These are phyloP conservation scores for Phytophthora tentaculata DNA, from an alignment of 352 stramenopile species.

Conservation along the genomic window DNA sequence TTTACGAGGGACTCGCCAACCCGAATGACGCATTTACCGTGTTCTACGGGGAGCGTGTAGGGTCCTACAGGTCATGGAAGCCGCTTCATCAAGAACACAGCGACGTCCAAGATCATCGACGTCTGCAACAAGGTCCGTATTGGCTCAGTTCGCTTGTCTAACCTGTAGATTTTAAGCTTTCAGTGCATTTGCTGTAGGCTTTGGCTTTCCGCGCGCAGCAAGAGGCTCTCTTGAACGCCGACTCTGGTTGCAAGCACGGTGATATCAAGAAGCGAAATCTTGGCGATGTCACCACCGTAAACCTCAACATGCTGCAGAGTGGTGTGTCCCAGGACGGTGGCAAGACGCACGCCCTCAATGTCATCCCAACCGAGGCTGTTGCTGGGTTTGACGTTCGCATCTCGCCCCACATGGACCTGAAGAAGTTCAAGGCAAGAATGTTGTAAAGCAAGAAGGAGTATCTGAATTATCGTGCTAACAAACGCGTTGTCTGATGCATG, in stretches of 20 bases:
- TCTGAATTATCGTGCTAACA: background rate
- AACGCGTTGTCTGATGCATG: background rate
- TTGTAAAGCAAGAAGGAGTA: too few species aligned
- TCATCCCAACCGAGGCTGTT: conserved; percentile 91
- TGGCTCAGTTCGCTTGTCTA: background rate
- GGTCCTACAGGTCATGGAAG: conserved; percentile 87
- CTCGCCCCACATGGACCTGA: conserved; percentile 84
- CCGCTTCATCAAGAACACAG: conserved; percentile 95
- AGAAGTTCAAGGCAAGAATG: conserved; percentile 68
- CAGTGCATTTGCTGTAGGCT: conserved; percentile 42
- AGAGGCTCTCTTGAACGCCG: conserved; percentile 77
- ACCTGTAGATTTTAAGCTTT: background rate
- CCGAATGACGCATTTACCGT: conserved; percentile 91
- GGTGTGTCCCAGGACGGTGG: conserved; percentile 86
- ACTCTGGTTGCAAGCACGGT: conserved; percentile 90
- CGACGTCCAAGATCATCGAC: conserved; percentile 93
- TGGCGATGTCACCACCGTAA: conserved; percentile 96
- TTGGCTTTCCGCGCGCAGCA: conserved; percentile 91
- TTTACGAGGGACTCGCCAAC: conserved; percentile 95
- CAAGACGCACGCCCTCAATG: conserved; percentile 92
- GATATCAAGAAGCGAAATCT: conserved; percentile 92
- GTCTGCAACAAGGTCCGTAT: conserved; percentile 74
- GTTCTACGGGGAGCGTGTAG: conserved; percentile 95
- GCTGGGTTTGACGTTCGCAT: conserved; percentile 96
- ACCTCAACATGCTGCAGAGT: conserved; percentile 93